phyloP scores from a whole-genome alignment of 371 early-diverging fungal species.

The Mortierella sp. region DNA sequence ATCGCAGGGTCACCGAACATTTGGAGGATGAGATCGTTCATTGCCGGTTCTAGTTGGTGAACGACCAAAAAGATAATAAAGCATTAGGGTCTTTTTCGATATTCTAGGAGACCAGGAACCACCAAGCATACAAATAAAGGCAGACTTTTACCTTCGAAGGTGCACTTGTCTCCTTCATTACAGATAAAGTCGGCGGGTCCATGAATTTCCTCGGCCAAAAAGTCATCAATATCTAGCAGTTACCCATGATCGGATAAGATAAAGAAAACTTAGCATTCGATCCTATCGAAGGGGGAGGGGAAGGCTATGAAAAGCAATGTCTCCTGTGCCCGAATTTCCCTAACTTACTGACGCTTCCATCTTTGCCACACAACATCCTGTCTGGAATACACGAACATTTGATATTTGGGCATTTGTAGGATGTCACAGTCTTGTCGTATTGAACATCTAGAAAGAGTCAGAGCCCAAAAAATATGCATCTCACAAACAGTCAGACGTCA shows the following conservation, averaged over 20 bases:
- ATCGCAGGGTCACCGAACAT: conserved; percentile 84
- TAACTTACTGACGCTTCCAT: conserved; percentile 72
- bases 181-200: conserved; percentile 83
- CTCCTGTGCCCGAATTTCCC: not conserved
- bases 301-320: not conserved
- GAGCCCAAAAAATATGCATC: not conserved
- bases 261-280: not conserved
- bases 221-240: conserved; percentile 70
- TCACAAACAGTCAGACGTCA: no score
- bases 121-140: not conserved
- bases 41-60: conserved; percentile 64
- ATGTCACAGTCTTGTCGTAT: conserved; percentile 62
- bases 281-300: not conserved
- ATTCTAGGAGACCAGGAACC: not conserved
- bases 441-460: conserved; percentile 52
- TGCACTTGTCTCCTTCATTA: conserved; percentile 63
- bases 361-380: conserved; percentile 82
- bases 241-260: not conserved
- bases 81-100: not conserved
- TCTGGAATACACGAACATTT: conserved; percentile 79
- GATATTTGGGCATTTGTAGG: conserved; percentile 72
- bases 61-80: not conserved
- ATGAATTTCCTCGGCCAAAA: conserved; percentile 74
- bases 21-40: conserved; percentile 76
- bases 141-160: conserved; percentile 63